phyloP scores from a whole-genome alignment of 768 basidiomycete species.

The Chalciporus sphaerocephalus region DNA sequence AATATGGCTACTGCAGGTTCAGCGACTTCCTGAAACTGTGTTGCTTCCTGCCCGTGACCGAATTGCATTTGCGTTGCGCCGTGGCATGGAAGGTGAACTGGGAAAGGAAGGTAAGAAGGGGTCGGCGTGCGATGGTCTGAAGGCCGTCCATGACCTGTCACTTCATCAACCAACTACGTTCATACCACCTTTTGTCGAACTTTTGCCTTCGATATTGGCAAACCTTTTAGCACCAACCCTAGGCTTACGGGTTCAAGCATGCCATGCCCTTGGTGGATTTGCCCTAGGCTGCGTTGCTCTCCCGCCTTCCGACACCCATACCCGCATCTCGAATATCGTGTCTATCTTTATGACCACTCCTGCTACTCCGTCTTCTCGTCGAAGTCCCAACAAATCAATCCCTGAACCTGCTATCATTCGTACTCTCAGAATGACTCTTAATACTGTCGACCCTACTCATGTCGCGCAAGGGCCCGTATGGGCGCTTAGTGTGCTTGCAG shows the following conservation, averaged over 20 bases:
- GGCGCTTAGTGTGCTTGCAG: conserved; percentile 64
- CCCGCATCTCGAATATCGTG: conserved; percentile 48
- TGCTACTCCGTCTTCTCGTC: conserved; percentile 34
- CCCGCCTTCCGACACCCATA: conserved; percentile 46
- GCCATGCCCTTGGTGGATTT: conserved; percentile 70
- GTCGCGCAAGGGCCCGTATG: conserved; percentile 76
- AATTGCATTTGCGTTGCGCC: conserved; percentile 66
- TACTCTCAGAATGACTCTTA: conserved; percentile 62
- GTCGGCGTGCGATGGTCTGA: conserved; percentile 70
- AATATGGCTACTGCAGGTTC: conserved; percentile 69
- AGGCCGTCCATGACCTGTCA: conserved; percentile 70
- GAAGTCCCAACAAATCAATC: conserved; percentile 32
- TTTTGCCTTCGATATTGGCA: conserved; percentile 59
- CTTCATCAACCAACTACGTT: conserved; percentile 61
- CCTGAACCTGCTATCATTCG: conserved; percentile 55
- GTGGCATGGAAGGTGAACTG: conserved; percentile 78
- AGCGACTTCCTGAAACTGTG: conserved; percentile 61
- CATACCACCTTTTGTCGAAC: conserved; percentile 56
- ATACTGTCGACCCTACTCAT: conserved; percentile 49
- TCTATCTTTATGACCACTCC: conserved; percentile 45
- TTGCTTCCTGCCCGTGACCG: conserved; percentile 59
- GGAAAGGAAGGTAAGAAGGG: conserved; percentile 91
- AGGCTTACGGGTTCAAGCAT: conserved; percentile 65
- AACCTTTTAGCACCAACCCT: conserved; percentile 63
- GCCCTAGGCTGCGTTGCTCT: conserved; percentile 50